These are phyloP conservation scores for Juncus inflexus DNA, from an alignment of 176 grass and related monocot genomes.

Conservation along the genomic window DNA sequence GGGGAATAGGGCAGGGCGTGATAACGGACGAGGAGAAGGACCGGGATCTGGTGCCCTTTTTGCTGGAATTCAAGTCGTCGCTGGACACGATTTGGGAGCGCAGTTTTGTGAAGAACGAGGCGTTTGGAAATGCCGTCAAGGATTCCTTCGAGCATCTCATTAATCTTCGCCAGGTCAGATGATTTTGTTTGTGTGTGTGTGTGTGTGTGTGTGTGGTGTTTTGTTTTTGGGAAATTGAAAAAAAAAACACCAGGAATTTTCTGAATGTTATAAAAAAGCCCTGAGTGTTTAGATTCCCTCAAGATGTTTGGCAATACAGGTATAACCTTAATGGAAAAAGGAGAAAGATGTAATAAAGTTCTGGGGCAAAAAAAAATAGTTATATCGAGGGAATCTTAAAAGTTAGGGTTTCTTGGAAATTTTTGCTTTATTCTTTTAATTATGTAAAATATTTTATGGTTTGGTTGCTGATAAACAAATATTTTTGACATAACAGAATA, in stretches of 20 bases:
- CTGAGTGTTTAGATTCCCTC: too few relatives aligned
- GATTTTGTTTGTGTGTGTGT: background rate
- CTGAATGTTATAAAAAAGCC: too few relatives aligned
- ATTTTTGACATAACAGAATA: slow-evolving; percentile 60
- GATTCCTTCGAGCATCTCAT: slow-evolving; percentile 99
- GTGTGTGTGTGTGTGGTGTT: background rate
- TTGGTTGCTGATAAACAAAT: slow-evolving; percentile 13
- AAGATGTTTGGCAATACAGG: too few relatives aligned
- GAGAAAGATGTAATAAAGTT: too few relatives aligned
- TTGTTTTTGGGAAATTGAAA: background rate
- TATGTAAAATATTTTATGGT: background rate
- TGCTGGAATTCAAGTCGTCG: slow-evolving; percentile 90
- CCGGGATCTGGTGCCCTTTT: slow-evolving; percentile 86
- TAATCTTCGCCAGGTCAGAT: slow-evolving; percentile 88
- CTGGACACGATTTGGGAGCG: slow-evolving; percentile 96
- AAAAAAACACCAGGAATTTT: background rate
- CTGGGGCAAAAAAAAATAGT: too few relatives aligned
- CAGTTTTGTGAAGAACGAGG: slow-evolving; percentile 91
- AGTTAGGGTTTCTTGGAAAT: background rate
- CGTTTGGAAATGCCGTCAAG: slow-evolving; percentile 95
- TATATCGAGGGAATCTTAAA: too few relatives aligned
- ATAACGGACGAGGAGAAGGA: slow-evolving; percentile 99
- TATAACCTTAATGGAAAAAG: too few relatives aligned
- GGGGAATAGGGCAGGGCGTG: slow-evolving; percentile 71
- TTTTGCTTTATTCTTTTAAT: slow-evolving; percentile 14